Conservation (phyloP, 202 grass and related monocot species). For the Setaria italica region DNA sequence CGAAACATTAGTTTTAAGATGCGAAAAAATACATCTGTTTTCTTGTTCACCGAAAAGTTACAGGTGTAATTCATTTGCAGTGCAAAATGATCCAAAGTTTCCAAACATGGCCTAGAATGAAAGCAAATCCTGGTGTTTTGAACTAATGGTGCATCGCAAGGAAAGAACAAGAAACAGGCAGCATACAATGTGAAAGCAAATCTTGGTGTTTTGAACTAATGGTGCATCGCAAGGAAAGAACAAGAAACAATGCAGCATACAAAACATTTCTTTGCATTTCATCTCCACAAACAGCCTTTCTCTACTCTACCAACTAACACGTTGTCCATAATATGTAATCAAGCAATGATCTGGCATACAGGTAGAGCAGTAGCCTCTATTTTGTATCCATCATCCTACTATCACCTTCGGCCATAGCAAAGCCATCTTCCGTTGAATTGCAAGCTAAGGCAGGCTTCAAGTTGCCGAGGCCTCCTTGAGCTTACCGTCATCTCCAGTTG, state of each 20-base stretch:
- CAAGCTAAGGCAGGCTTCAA: constrained; percentile 26
- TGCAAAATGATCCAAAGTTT: neutral
- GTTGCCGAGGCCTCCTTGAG: constrained; percentile 54
- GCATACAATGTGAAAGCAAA: no score
- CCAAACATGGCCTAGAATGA: neutral
- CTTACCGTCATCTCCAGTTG: constrained; percentile 39
- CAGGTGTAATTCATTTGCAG: neutral
- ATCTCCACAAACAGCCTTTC: neutral
- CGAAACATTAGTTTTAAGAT: no score
- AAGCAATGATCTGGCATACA: constrained; percentile 3
- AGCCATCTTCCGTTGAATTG: neutral
- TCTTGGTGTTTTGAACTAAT: neutral
- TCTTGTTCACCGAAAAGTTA: no score
- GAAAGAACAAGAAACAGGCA: constrained; percentile 5
- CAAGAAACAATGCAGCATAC: neutral
- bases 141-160: neutral
- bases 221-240: neutral
- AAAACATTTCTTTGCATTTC: constrained; percentile 17
- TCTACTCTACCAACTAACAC: constrained; percentile 21
- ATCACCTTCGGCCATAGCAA: neutral
- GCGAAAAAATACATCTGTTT: no score
- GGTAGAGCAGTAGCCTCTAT: neutral
- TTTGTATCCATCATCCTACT: neutral
- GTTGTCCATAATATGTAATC: neutral
- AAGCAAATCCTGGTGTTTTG: no score